Conservation (phyloP, 257 asterid genomes). For the Hygrophila difformis region DNA sequence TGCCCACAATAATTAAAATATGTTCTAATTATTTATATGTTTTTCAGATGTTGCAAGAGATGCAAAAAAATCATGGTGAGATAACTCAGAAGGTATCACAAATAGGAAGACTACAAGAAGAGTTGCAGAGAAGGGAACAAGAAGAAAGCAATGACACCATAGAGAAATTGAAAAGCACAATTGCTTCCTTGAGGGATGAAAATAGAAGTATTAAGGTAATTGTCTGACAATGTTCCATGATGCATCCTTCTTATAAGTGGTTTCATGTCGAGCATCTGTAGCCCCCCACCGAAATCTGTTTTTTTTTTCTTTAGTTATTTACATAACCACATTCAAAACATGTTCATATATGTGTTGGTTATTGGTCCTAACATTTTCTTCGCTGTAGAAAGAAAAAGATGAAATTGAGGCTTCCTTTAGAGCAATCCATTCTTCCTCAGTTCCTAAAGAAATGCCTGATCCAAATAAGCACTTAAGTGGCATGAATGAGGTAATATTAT, state of each 20-base stretch:
- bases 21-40: no score
- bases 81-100: constrained; percentile 59
- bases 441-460: constrained; percentile 20
- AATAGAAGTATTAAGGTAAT: constrained; percentile 62
- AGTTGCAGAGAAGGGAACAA: constrained; percentile 40
- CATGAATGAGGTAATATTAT: constrained; percentile 41
- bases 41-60: constrained; percentile 50
- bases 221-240: constrained; percentile 17
- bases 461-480: constrained; percentile 21
- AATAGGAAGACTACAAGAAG: constrained; percentile 49
- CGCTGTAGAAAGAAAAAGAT: constrained; percentile 64
- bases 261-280: not conserved
- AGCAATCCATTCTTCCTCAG: constrained; percentile 38
- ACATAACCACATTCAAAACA: constrained; percentile 12
- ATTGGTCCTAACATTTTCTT: constrained; percentile 22
- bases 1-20: no score
- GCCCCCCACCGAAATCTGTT: not conserved
- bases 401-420: constrained; percentile 56
- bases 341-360: constrained; percentile 17
- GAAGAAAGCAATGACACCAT: constrained; percentile 33
- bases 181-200: constrained; percentile 58
- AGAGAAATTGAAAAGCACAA: constrained; percentile 43
- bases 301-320: constrained; percentile 11
- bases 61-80: constrained; percentile 43
- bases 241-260: constrained; percentile 8